Evolutionary conservation across 768 basidiomycete genomes (phyloP).

Genomic region (Hortiboletus campestris): DNA sequence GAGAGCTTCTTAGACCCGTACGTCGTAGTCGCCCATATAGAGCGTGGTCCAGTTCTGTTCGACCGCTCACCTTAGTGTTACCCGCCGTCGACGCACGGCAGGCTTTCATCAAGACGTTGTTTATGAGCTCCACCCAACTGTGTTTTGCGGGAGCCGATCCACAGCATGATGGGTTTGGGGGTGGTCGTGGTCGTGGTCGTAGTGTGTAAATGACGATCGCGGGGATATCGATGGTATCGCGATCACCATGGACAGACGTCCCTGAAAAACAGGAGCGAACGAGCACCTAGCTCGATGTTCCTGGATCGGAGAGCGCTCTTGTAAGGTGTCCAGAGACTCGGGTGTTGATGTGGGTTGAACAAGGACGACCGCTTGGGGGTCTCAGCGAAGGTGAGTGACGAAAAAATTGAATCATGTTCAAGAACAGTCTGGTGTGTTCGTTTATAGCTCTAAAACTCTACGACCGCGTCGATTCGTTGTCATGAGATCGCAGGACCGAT

Average conservation of each 20-base stretch:
- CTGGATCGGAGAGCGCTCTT: not conserved
- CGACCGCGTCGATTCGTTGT: not conserved
- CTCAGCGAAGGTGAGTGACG: not conserved
- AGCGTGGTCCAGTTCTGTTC: too few relatives aligned
- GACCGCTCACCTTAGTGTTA: too few relatives aligned
- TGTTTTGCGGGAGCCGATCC: not conserved
- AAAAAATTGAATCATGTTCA: not conserved
- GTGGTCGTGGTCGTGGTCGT: too few relatives aligned
- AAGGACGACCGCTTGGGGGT: not conserved
- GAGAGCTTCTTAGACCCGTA: too few relatives aligned
- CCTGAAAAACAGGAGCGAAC: not conserved
- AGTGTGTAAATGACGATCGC: not conserved
- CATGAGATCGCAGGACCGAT: not conserved
- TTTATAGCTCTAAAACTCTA: too few relatives aligned
- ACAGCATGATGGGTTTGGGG: not conserved
- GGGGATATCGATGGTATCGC: not conserved
- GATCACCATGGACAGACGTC: not conserved
- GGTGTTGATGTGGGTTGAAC: not conserved
- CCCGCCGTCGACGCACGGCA: too few relatives aligned
- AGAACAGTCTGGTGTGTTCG: not conserved
- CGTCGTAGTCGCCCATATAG: too few relatives aligned
- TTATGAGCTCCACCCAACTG: not conserved
- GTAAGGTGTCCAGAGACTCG: not conserved
- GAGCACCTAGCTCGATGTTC: not conserved
- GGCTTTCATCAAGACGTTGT: not conserved